Evolutionary conservation across 768 basidiomycete genomes (phyloP).

Genomic region (Lyophyllum shimeji): DNA sequence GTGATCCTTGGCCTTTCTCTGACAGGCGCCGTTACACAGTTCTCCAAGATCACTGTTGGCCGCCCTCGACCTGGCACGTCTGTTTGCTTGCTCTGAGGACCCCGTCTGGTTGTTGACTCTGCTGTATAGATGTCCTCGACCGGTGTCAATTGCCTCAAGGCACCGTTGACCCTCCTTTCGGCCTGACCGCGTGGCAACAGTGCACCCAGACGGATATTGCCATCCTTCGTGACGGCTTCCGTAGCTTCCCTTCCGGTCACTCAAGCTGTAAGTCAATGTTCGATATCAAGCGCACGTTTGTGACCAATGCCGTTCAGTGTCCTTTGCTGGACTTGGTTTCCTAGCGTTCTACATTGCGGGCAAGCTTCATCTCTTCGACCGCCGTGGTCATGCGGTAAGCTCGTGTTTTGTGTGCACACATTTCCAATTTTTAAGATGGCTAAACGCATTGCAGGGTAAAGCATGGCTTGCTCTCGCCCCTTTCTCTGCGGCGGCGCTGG

Average conservation of each 20-base stretch:
- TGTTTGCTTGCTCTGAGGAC: background rate
- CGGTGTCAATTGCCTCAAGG: conserved; percentile 72
- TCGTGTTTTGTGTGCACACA: background rate
- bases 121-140: conserved; percentile 54
- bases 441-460: conserved; percentile 49
- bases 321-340: conserved; percentile 92
- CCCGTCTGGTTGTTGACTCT: background rate
- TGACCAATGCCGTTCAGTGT: conserved; percentile 47
- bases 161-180: conserved; percentile 66
- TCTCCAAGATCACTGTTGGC: conserved; percentile 85
- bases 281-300: background rate
- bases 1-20: conserved; percentile 75
- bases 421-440: conserved; percentile 3
- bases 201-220: conserved; percentile 69
- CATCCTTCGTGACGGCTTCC: conserved; percentile 79
- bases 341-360: conserved; percentile 87
- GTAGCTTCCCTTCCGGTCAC: conserved; percentile 92
- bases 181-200: conserved; percentile 70
- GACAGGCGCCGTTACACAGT: conserved; percentile 81
- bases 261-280: conserved; percentile 63
- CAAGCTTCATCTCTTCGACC: conserved; percentile 89
- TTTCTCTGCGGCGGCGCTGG: conserved; percentile 71
- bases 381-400: conserved; percentile 67
- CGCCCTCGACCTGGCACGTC: conserved; percentile 79
- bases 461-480: conserved; percentile 85